Conservation (phyloP, 306 rosid genomes). For the Lathyrus aphaca region DNA sequence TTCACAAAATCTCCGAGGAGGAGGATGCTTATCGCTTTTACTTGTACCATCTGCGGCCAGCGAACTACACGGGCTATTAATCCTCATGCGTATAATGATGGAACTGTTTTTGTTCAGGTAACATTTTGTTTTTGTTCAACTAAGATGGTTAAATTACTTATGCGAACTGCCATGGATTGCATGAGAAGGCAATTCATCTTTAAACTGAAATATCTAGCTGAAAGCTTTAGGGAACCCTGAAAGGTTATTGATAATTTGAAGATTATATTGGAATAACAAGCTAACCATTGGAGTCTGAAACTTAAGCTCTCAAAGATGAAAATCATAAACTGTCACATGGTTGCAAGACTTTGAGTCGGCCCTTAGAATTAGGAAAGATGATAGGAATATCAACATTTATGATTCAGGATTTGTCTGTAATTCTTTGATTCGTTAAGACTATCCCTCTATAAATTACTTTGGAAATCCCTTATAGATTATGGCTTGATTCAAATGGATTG, state of each 20-base stretch:
- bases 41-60: slow-evolving; percentile 95
- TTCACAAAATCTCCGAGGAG: slow-evolving; percentile 94
- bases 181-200: not conserved
- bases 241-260: not conserved
- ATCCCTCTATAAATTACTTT: no score
- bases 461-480: no score
- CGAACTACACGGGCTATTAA: slow-evolving; percentile 92
- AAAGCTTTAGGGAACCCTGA: not conserved
- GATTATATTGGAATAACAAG: not conserved
- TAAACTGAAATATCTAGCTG: not conserved
- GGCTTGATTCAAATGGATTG: no score
- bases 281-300: not conserved
- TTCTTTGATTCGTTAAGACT: no score
- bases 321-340: not conserved
- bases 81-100: slow-evolving; percentile 97
- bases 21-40: slow-evolving; percentile 91
- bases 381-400: no score
- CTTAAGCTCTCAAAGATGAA: not conserved
- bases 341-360: not conserved
- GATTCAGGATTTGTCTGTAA: no score
- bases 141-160: slow-evolving; percentile 35
- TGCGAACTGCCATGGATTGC: slow-evolving; percentile 20
- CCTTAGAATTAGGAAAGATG: no score
- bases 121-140: not conserved
- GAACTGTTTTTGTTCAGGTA: slow-evolving; percentile 99